Conservation (phyloP, 1,284 basidiomycete species). For the Ustanciosporium gigantosporum region DNA sequence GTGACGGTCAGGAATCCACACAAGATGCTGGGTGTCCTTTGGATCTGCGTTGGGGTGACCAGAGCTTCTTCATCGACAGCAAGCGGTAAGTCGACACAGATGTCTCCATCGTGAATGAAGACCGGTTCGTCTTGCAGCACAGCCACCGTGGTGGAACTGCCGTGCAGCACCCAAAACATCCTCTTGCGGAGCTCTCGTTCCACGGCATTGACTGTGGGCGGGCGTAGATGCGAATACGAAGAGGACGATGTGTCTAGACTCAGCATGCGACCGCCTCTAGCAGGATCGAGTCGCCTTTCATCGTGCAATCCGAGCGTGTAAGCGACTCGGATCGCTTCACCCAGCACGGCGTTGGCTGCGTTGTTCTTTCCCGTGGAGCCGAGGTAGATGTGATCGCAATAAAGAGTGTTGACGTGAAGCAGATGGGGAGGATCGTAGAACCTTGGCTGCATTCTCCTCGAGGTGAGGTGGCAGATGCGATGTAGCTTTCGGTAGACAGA, state of each 20-base stretch:
- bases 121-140: slow-evolving; percentile 41
- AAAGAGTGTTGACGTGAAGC: slow-evolving; percentile 43
- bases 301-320: slow-evolving; percentile 40
- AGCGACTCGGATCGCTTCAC: slow-evolving; percentile 39
- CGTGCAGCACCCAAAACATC: slow-evolving; percentile 40
- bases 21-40: slow-evolving; percentile 22
- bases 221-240: slow-evolving; percentile 10
- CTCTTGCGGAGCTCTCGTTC: slow-evolving; percentile 40
- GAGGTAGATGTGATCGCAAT: slow-evolving; percentile 51
- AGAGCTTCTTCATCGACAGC: slow-evolving; percentile 43
- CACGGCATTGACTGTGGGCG: slow-evolving; percentile 18
- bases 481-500: slow-evolving; percentile 39
- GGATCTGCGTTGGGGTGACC: slow-evolving; percentile 7
- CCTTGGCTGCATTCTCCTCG: slow-evolving; percentile 38
- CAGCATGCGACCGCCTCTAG: too few relatives aligned
- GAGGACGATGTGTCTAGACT: slow-evolving; percentile 7
- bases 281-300: slow-evolving; percentile 20
- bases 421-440: slow-evolving; percentile 35
- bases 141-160: slow-evolving; percentile 43
- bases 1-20: slow-evolving; percentile 40
- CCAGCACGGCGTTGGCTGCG: slow-evolving; percentile 44
- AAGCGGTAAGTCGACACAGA: slow-evolving; percentile 34
- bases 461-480: slow-evolving; percentile 43
- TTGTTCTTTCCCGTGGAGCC: slow-evolving; percentile 32
- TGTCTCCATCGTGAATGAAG: slow-evolving; percentile 36